Base-by-base conservation (phyloP, 768 basidiomycete species). In the Boletus subcaerulescens region DNA sequence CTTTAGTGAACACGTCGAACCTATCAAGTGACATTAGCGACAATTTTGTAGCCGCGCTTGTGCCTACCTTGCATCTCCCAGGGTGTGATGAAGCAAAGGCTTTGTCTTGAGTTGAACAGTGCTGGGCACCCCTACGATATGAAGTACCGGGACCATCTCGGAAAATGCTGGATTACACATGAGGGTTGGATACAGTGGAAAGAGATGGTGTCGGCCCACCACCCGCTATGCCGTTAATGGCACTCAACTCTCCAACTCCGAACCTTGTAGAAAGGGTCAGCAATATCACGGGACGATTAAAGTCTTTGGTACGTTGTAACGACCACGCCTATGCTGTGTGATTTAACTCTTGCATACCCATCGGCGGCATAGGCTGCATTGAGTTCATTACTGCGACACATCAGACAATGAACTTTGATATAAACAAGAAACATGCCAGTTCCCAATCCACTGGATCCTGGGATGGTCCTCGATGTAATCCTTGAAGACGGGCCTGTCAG, bases 191-290 rank as follows among this genome's bases (percentile, higher is more conserved):
- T 11, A 47, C 0, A 29, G 6, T 14, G 36, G 13, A 5, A 39
- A 35, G 44, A 10, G 17, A 44, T 11, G 8, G 4, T n/a, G 38
- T 42, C 18, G 1, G 7, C 75, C 54, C 60, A 82, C 87, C 83
- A 62, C 87, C 87, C 29, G 88, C 91, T 57, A 94, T 82, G 40
- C 90, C 89, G 61, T 92, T 91, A 35, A 89, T 84, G 5, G 93
- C 93, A 39, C 87, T 89, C 42, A 96, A 73, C 68, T 97, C 94
- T 15, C 94, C 94, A n/a, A 97, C 94, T 51, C 94, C 94, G 60
- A 94, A 96, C 3, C 87, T 89, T 50, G 6, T 18, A 9, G 2
- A 18, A 43, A 45, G 13, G 35, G 38, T 53, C 20, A 60, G 48
- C 38, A 51, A 18, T 20, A 49, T 13, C 29, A 26, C 26, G 33